Evolutionary conservation across 176 grass and related monocot species (phyloP), one percentile per base, ranked within the genome.

Genomic region (Carex parvula): DNA sequence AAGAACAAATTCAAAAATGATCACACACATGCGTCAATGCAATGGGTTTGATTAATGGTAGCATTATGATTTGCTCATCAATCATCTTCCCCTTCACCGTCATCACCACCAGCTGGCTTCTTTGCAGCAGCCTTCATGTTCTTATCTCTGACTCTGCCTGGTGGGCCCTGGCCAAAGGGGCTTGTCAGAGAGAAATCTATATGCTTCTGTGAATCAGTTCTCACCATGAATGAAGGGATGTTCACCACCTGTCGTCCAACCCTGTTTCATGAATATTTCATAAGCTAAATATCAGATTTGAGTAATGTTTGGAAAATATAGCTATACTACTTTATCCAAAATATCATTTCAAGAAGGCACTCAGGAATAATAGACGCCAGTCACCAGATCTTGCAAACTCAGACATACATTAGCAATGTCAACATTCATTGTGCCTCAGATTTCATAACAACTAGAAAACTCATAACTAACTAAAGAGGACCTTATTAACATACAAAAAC

Each of bases 161-260:
- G 86, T 30, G 82, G 84, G 17, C 92, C 90, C 78, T 90, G 89
- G 72, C 88, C 90, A 2, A 92, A 64, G 30, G 93, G 93, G 52
- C 88, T 94, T 44, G 88, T 94, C 7, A 94, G 88, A 60, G 90
- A 92, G 77, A 94, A 94, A 58, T 90, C 93, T 1, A 92, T 87
- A 71, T 94, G 93, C 84, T 94, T 94, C 79, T 90, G 86, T n/a
- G 92, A 89, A 69, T 94, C 88, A 30, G 91, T 4, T 81, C 90
- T 90, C 52, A 94, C 93, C 90, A 94, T 88, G 86, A 94, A 94
- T 0, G 90, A 94, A 18, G 93, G 86, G 73, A 92, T 94, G 86
- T 90, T 92, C 14, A 94, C 93, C 87, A 92, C 80, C 70, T 94
- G 93, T 76, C 90, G 85, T 22, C 88, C 93, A 77, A 94, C 93